Evolutionary conservation across 805 yeast genomes (phyloP).

Genomic region (Wickerhamiella sorbophila): DNA sequence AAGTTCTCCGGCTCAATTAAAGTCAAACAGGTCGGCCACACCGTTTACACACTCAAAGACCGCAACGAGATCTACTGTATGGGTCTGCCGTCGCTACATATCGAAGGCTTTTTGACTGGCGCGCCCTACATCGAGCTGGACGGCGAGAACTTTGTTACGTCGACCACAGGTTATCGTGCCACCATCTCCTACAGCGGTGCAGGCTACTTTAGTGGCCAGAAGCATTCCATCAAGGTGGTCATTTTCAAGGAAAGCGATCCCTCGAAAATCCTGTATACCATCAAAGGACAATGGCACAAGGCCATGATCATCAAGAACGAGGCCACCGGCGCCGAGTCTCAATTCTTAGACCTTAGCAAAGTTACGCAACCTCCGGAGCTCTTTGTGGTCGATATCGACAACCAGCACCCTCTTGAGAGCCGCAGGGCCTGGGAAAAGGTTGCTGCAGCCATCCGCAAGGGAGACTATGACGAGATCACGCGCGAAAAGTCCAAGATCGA

Average conservation of each 20-base stretch:
- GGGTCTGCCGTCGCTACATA: slow-evolving; percentile 88
- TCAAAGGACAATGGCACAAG: slow-evolving; percentile 84
- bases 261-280: slow-evolving; percentile 56
- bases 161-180: slow-evolving; percentile 53
- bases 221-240: slow-evolving; percentile 81
- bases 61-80: slow-evolving; percentile 56
- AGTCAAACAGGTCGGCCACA: slow-evolving; percentile 90
- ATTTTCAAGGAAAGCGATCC: slow-evolving; percentile 39
- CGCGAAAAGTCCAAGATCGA: slow-evolving; percentile 66
- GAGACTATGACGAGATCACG: slow-evolving; percentile 64
- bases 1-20: slow-evolving; percentile 65
- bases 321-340: slow-evolving; percentile 25
- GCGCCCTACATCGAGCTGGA: slow-evolving; percentile 92
- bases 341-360: slow-evolving; percentile 23
- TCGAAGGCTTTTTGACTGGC: slow-evolving; percentile 83
- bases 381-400: slow-evolving; percentile 62
- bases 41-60: slow-evolving; percentile 38
- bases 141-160: slow-evolving; percentile 73
- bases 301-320: slow-evolving; percentile 38
- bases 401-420: slow-evolving; percentile 69
- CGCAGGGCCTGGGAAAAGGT: slow-evolving; percentile 85
- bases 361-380: slow-evolving; percentile 35
- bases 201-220: slow-evolving; percentile 92
- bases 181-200: slow-evolving; percentile 74
- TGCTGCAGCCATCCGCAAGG: slow-evolving; percentile 66